These are phyloP conservation scores for Boeremia exigua DNA, from an alignment of 2,329 filamentous ascomycete species.

Conservation along the genomic window DNA sequence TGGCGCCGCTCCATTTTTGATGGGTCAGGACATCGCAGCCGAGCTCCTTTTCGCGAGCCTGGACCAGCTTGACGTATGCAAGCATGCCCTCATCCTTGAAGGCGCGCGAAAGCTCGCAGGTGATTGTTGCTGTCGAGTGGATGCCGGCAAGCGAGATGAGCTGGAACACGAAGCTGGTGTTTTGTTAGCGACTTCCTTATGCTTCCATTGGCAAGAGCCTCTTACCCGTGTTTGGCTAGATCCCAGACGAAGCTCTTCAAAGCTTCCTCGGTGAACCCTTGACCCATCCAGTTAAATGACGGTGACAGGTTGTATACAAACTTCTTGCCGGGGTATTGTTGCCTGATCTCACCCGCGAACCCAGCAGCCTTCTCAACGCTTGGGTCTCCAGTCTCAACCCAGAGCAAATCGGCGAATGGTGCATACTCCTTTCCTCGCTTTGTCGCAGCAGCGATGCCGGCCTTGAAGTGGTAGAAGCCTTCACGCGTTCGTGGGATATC, in stretches of 20 bases:
- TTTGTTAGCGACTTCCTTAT: background rate
- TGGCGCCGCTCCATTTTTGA: constrained; percentile 82
- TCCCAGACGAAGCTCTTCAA: constrained; percentile 97
- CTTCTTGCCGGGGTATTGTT: constrained; percentile 75
- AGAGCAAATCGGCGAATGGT: constrained; percentile 91
- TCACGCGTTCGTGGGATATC: constrained; percentile 92
- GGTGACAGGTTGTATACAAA: constrained; percentile 96
- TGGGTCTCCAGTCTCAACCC: constrained; percentile 95
- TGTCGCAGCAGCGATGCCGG: constrained; percentile 83
- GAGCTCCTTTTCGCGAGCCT: constrained; percentile 86
- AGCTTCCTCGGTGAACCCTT: constrained; percentile 83
- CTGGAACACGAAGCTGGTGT: constrained; percentile 64
- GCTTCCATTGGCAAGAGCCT: constrained; percentile 59
- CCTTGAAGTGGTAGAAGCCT: constrained; percentile 89
- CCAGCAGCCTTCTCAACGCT: constrained; percentile 76
- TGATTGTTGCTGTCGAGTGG: constrained; percentile 69
- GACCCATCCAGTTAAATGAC: constrained; percentile 98
- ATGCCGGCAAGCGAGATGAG: constrained; percentile 69
- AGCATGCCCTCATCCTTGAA: constrained; percentile 96
- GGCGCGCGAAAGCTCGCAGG: constrained; percentile 74
- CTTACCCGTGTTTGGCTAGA: constrained; percentile 81
- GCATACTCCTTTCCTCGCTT: constrained; percentile 93
- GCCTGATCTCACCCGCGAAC: constrained; percentile 79
- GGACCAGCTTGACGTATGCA: constrained; percentile 94
- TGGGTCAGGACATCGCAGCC: constrained; percentile 93